Percentiles rank a stretch among this genome's conserved stretches.
Conservation (phyloP, 2,329 filamentous ascomycete genomes). For the Dothidotthia symphoricarpi region DNA sequence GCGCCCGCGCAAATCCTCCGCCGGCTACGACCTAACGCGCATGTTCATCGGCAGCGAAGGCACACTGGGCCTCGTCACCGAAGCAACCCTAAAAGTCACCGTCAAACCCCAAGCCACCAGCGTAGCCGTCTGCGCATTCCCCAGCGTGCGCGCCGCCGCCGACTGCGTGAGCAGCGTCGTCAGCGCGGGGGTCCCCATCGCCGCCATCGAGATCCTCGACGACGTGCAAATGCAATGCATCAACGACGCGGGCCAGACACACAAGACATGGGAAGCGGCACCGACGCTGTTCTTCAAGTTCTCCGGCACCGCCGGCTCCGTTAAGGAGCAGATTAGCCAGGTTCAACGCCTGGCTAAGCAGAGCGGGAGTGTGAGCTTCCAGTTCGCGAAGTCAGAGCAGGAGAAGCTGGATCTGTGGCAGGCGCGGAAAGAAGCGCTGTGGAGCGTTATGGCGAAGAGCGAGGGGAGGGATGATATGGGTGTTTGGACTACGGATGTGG, state of each 20-base stretch:
- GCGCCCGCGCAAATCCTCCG: constrained; percentile 82
- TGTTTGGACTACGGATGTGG: constrained; percentile 79
- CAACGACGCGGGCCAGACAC: constrained; percentile 64
- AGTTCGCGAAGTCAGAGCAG: constrained; percentile 63
- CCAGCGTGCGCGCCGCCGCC: constrained; percentile 67
- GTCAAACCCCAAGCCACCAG: constrained; percentile 75
- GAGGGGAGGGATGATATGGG: constrained; percentile 57
- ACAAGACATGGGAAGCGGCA: constrained; percentile 64
- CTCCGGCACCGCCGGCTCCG: constrained; percentile 62
- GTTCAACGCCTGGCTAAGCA: constrained; percentile 61
- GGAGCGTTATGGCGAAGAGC: constrained; percentile 67
- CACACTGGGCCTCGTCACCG: constrained; percentile 85
- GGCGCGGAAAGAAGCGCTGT: constrained; percentile 71
- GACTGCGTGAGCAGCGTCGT: constrained; percentile 80
- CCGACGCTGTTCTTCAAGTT: constrained; percentile 78
- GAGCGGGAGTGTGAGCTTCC: constrained; percentile 64
- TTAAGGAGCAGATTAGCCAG: constrained; percentile 74
- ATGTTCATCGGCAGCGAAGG: constrained; percentile 90
- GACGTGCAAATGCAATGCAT: constrained; percentile 82
- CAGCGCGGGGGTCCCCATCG: constrained; percentile 75
- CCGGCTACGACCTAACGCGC: constrained; percentile 87
- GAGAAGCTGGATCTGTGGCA: constrained; percentile 72
- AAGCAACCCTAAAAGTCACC: constrained; percentile 84
- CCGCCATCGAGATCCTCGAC: constrained; percentile 89
- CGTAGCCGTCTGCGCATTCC: constrained; percentile 71